Base-by-base conservation (phyloP, 768 basidiomycete species). In the Floccularia luteovirens region DNA sequence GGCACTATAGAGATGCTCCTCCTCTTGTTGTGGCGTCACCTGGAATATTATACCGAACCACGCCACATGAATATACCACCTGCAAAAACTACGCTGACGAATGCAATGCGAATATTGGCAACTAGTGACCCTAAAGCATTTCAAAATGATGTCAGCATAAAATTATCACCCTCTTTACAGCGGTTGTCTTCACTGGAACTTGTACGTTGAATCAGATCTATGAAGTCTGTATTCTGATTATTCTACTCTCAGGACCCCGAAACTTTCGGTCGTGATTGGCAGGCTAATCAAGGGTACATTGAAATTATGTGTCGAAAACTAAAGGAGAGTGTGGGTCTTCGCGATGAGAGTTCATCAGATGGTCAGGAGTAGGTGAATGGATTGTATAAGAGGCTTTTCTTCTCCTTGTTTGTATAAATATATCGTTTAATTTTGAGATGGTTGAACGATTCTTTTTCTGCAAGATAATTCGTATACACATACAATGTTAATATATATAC, bases 1-100 rank as follows among this genome's bases (percentile, higher is more conserved):
- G 85, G 73, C 41, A 75, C 81, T 12, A 60, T 78, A 36, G 91
- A 93, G 58, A 83, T 90, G 76, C 56, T 86, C 4, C 66, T 92
- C 6, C 66, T 92, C 13, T 67, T 92, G 14, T 62, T 90, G 7
- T 90, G 86, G 83, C 72, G 88, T 12, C 91, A 93, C 51, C 52
- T 89, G 21, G 68, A 74, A 11, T 78, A 79, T 53, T 92, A 84
- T 57, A 56, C 68, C 27, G 65, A 70, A 38, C 51, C 56, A 14
- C 47, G 52, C 30, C 54, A 55, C 31, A 58, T 61, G 59, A 49
- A 45, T 25, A 42, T 43, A 31, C 58, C 57, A 4, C 58, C 62
- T 35, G 65, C 55, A 12, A 69, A 64, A 39, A 49, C 55, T 20
- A 60, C 74, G 25, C 64, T 72, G 40, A 59, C 47, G 53, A 70